Evolutionary conservation across 257 asterid species (phyloP).

Genomic region (Jasminum sambac): DNA sequence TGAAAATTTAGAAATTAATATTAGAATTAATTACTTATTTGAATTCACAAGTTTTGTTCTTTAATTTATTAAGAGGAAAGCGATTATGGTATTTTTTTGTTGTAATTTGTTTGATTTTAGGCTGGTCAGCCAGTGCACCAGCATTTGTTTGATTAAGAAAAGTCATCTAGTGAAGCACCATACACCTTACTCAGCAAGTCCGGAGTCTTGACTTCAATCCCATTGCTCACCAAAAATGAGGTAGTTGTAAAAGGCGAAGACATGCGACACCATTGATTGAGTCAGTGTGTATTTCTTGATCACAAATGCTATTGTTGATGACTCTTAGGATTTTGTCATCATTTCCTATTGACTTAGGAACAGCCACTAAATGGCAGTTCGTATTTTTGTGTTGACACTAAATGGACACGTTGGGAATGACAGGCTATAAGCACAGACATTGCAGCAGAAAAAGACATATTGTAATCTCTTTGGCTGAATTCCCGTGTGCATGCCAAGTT

Average conservation of each 20-base stretch:
- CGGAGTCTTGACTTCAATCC: background rate
- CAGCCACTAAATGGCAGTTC: too few species aligned
- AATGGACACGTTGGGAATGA: background rate
- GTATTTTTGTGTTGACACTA: background rate
- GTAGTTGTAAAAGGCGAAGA: background rate
- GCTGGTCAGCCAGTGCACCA: background rate
- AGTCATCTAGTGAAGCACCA: background rate
- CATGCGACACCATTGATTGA: background rate
- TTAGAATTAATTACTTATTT: background rate
- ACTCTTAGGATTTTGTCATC: background rate
- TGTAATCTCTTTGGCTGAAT: background rate
- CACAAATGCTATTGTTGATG: background rate
- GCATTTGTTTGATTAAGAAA: background rate
- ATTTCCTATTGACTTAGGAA: background rate
- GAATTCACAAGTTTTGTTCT: background rate
- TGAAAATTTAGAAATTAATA: background rate
- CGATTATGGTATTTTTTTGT: background rate
- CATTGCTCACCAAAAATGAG: background rate
- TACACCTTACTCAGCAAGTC: background rate
- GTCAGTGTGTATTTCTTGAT: background rate
- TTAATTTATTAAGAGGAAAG: background rate
- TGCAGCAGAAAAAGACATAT: slow-evolving; percentile 1
- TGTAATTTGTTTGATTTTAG: background rate
- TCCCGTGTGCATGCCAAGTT: slow-evolving; percentile 21
- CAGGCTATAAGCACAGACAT: background rate